A percentile compares a stretch with the other conserved stretches of the same genome.
These are phyloP conservation scores for Theobroma grandiflorum DNA, from an alignment of 441 rosid species.

Conservation along the genomic window DNA sequence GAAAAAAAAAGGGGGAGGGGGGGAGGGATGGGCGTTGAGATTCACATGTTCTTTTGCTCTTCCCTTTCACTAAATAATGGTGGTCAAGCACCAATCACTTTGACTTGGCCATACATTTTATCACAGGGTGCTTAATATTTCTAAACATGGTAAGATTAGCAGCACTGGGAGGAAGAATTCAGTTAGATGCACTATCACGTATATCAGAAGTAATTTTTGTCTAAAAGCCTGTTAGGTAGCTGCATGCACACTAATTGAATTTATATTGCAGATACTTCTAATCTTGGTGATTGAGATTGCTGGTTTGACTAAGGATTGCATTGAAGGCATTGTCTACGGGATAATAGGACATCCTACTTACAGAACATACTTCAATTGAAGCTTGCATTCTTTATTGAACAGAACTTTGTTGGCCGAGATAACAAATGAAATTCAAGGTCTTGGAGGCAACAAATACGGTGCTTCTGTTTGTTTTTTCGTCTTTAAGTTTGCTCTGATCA, in stretches of 20 bases:
- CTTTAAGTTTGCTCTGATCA: slow-evolving; percentile 54
- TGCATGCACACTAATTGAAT: slow-evolving; percentile 25
- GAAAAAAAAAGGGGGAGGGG: no score
- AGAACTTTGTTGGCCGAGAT: slow-evolving; percentile 67
- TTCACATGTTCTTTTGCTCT: slow-evolving; percentile 14
- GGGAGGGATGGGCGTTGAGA: slow-evolving; percentile 28
- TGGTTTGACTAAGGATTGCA: slow-evolving; percentile 64
- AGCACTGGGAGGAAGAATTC: background rate
- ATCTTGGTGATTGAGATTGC: slow-evolving; percentile 47
- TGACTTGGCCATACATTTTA: no score
- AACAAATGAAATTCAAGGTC: slow-evolving; percentile 53
- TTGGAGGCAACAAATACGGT: slow-evolving; percentile 44
- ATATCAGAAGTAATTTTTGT: background rate
- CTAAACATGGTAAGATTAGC: no score
- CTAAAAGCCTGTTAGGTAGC: background rate
- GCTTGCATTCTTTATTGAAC: slow-evolving; percentile 85
- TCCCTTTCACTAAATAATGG: no score
- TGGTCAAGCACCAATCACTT: no score
- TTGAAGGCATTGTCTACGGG: slow-evolving; percentile 28
- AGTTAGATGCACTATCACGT: background rate
- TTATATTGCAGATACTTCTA: slow-evolving; percentile 58
- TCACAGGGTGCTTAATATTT: no score
- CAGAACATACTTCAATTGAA: slow-evolving; percentile 60
- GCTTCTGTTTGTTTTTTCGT: slow-evolving; percentile 37
- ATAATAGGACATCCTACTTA: no score